These are phyloP conservation scores for Barnettozyma sucrosica DNA, from an alignment of 805 yeast species.

Conservation along the genomic window DNA sequence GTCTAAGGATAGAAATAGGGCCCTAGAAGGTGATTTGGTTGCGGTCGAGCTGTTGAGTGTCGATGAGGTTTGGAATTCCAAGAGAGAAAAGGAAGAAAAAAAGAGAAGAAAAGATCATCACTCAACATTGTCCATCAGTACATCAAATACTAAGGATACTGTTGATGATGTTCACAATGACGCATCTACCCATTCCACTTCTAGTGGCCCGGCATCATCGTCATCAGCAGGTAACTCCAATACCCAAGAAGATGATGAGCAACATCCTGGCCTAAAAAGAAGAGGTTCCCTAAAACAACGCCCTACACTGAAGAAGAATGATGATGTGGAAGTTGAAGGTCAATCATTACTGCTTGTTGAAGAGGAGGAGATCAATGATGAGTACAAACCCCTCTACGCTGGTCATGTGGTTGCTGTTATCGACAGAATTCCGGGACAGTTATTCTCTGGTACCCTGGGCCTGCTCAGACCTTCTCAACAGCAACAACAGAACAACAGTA, in stretches of 20 bases:
- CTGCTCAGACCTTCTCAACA: slow-evolving; percentile 93
- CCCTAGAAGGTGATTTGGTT: slow-evolving; percentile 92
- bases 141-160: slow-evolving; percentile 50
- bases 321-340: slow-evolving; percentile 98
- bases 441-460: slow-evolving; percentile 92
- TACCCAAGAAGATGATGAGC: slow-evolving; percentile 22
- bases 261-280: slow-evolving; percentile 49
- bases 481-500: slow-evolving; percentile 25
- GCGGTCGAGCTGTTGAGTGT: slow-evolving; percentile 93
- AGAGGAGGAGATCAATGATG: slow-evolving; percentile 93
- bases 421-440: slow-evolving; percentile 95
- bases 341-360: slow-evolving; percentile 87
- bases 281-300: slow-evolving; percentile 90
- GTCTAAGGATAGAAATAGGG: slow-evolving; percentile 95
- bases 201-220: slow-evolving; percentile 8
- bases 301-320: slow-evolving; percentile 95
- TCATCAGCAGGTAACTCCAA: slow-evolving; percentile 4
- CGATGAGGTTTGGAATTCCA: slow-evolving; percentile 96
- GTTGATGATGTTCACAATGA: slow-evolving; percentile 75
- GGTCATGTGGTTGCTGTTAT: slow-evolving; percentile 98
- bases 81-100: slow-evolving; percentile 94
- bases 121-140: slow-evolving; percentile 28
- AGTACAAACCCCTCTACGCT: slow-evolving; percentile 87
- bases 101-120: slow-evolving; percentile 74
- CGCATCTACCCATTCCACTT: slow-evolving; percentile 51